Percentiles rank a stretch among this genome's conserved stretches.
Evolutionary conservation across 1,139 yeast genomes (phyloP).

Genomic region (Blastobotrys elegans): DNA sequence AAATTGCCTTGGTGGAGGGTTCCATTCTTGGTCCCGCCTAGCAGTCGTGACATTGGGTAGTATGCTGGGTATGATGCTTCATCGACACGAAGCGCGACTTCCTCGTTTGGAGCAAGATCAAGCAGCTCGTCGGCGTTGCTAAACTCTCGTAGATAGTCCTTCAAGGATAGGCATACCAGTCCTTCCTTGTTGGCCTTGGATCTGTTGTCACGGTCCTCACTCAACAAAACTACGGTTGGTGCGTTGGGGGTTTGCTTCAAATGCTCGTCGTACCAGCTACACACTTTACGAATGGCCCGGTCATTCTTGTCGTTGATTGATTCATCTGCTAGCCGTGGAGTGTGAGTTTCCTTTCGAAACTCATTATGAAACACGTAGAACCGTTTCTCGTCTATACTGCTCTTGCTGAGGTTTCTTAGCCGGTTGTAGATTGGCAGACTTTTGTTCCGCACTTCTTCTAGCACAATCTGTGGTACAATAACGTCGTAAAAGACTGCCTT

Average conservation of each 20-base stretch:
- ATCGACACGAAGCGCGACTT: constrained; percentile 26
- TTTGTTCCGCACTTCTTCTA: constrained; percentile 87
- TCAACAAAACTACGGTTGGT: constrained; percentile 54
- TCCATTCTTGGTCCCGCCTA: constrained; percentile 89
- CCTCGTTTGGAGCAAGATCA: constrained; percentile 66
- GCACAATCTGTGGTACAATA: constrained; percentile 85
- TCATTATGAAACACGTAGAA: constrained; percentile 93
- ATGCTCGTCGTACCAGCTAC: constrained; percentile 69
- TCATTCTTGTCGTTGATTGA: constrained; percentile 87
- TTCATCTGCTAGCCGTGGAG: constrained; percentile 61
- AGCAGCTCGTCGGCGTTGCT: constrained; percentile 73
- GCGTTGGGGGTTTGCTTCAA: constrained; percentile 38
- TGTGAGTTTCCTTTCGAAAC: constrained; percentile 67
- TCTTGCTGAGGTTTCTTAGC: constrained; percentile 65
- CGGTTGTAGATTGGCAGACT: constrained; percentile 87
- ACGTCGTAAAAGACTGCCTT: constrained; percentile 78
- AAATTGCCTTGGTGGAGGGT: constrained; percentile 82
- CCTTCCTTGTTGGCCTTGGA: constrained; percentile 53
- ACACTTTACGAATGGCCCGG: constrained; percentile 75
- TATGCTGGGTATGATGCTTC: constrained; percentile 60
- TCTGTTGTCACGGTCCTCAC: constrained; percentile 72
- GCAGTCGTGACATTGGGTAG: constrained; percentile 70
- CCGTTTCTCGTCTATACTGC: constrained; percentile 65
- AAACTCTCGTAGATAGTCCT: constrained; percentile 62
- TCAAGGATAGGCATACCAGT: constrained; percentile 51